Base-by-base conservation (phyloP, 768 basidiomycete species). In the Mycena rebaudengoi region DNA sequence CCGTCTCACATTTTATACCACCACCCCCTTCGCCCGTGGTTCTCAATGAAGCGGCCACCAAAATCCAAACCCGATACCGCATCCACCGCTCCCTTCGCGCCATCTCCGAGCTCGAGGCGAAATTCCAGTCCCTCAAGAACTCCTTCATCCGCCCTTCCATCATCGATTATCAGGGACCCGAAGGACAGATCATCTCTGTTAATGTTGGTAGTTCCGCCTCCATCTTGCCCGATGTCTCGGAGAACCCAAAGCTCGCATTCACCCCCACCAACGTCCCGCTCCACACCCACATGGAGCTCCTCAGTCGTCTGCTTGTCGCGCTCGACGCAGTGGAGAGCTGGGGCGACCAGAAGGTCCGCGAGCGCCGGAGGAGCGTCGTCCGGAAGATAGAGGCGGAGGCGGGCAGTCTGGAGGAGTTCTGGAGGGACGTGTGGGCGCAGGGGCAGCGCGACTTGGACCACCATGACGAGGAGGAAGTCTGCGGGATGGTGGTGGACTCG, bases 311-410 rank as follows among this genome's bases (percentile, higher is more conserved):
- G 13, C 79, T 94, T n/a, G 81, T 84, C 45, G 81, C 82, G 65
- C 84, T 94, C 12, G 92, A 94, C 67, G 86, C 82, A 0, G 83
- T 94, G 21, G 86, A 91, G 68, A 90, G 87, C 66, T 83, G 81
- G 66, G 91, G 91, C 0, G 81, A 86, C 49, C 74, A 75, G 64
- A 75, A 73, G 0, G 83, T 94, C 7, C 76, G 91, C 46, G 76
- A 78, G 29, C 74, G 68, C 62, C 75, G 92, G 51, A 80, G 86
- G 67, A 72, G 74, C 4, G 76, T 88, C 2, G 91, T 90, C 44
- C 78, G 80, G 66, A 72, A 70, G 45, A 85, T 94, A 18, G 92
- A 93, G 77, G 67, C 69, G 49, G 91, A 90, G 75, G 81, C 88
- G 20, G 81, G 76, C 60, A 75, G 79, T 37, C 66, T 91, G 21